A percentile compares a stretch with the other conserved stretches of the same genome.
These are phyloP conservation scores for Yamadazyma ubonensis DNA, from an alignment of 805 yeast species.

Conservation along the genomic window DNA sequence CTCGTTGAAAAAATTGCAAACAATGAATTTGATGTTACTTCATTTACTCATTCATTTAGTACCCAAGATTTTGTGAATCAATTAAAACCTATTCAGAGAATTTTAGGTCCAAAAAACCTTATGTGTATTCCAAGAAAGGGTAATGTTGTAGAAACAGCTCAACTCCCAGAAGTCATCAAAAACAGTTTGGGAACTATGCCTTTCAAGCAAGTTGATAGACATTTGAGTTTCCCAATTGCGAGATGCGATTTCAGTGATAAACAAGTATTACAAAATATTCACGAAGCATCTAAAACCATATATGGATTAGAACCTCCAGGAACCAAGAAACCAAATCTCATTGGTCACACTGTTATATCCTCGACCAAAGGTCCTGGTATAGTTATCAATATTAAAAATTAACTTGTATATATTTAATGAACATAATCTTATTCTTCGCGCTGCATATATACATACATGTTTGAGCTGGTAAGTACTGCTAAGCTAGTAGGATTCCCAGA, in stretches of 20 bases:
- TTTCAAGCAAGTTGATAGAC: conserved; percentile 69
- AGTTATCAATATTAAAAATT: conserved; percentile 47
- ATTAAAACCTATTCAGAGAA: conserved; percentile 68
- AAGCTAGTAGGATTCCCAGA: conserved; percentile 30
- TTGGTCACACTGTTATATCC: conserved; percentile 68
- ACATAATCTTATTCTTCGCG: no score
- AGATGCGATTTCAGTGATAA: conserved; percentile 74
- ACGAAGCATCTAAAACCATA: conserved; percentile 64
- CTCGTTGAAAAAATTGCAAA: conserved; percentile 60
- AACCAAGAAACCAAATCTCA: conserved; percentile 62
- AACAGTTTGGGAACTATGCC: conserved; percentile 66
- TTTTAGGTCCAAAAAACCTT: conserved; percentile 83
- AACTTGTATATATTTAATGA: conserved; percentile 10
- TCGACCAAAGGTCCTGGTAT: conserved; percentile 81
- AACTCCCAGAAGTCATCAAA: conserved; percentile 53
- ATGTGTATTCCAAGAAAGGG: conserved; percentile 88
- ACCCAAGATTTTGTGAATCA: conserved; percentile 75
- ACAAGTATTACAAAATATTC: conserved; percentile 69
- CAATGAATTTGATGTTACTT: conserved; percentile 47
- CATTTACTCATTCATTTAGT: conserved; percentile 75
- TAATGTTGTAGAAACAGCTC: conserved; percentile 61
- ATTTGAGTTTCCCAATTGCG: conserved; percentile 68
- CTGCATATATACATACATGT: no score
- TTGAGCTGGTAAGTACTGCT: conserved; percentile 3
- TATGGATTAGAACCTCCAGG: conserved; percentile 54